Percentiles rank a stretch among this genome's conserved stretches.
Conservation (phyloP, 805 yeast species). For the Suhomyces faveliae region DNA sequence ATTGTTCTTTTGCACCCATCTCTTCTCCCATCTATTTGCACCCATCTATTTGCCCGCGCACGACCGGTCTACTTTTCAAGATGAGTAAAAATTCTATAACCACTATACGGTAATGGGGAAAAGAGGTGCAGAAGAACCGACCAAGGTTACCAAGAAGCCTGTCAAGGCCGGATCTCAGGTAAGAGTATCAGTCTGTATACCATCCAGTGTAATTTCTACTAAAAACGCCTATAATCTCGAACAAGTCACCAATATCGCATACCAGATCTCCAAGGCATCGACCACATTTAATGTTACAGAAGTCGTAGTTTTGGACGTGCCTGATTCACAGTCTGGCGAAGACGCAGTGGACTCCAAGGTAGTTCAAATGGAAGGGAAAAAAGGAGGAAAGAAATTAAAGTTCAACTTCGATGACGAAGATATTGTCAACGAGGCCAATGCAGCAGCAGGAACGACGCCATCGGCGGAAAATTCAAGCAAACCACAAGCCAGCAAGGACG, state of each 20-base stretch:
- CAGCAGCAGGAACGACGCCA: conserved; percentile 12
- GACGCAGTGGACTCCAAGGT: conserved; percentile 22
- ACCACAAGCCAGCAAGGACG: conserved; percentile 16
- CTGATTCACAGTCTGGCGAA: conserved; percentile 16
- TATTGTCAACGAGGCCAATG: conserved; percentile 11
- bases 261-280: conserved; percentile 77
- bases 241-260: conserved; percentile 70
- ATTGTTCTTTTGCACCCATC: no score
- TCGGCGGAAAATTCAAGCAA: conserved; percentile 9
- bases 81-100: conserved; percentile 1
- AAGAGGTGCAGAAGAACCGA: conserved; percentile 18
- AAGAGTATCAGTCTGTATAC: conserved; percentile 65
- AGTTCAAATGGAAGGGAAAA: conserved; percentile 21
- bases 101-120: conserved; percentile 14
- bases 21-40: not conserved
- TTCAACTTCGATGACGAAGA: conserved; percentile 33
- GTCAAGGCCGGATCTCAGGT: conserved; percentile 20
- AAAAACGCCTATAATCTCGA: conserved; percentile 62
- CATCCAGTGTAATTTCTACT: conserved; percentile 58
- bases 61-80: conserved; percentile 3
- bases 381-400: conserved; percentile 29
- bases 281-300: conserved; percentile 71
- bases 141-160: conserved; percentile 30
- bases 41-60: conserved; percentile 1
- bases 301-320: conserved; percentile 64